Evolutionary conservation across 2,329 filamentous ascomycete genomes (phyloP).

Genomic region (Penicillium nordicum): DNA sequence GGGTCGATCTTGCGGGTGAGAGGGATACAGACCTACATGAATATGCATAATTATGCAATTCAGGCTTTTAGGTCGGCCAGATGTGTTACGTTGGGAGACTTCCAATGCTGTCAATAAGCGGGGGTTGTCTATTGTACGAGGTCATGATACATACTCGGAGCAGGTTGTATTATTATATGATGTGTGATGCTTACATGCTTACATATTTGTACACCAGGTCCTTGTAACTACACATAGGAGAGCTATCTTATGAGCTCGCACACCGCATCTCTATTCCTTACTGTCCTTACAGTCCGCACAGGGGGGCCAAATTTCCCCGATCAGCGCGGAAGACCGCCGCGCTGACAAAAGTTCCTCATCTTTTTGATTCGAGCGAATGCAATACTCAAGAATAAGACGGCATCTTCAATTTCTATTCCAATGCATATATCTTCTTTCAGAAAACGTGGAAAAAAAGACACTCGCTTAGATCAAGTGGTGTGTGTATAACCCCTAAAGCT

Average conservation of each 20-base stretch:
- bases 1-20: conserved; percentile 31
- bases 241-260: background rate
- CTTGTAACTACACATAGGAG: too few relatives aligned
- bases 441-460: background rate
- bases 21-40: background rate
- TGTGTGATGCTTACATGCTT: background rate
- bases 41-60: background rate
- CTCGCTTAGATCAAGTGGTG: background rate
- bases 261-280: background rate
- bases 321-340: background rate
- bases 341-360: conserved; percentile 9
- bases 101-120: background rate
- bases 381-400: background rate
- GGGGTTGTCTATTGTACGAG: background rate
- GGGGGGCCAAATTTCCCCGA: background rate
- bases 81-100: background rate
- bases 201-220: background rate
- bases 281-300: too few relatives aligned
- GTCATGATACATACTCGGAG: background rate
- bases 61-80: background rate
- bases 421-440: background rate
- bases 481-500: background rate
- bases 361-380: background rate
- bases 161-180: background rate
- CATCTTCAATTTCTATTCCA: background rate